Conservation (phyloP, 2,329 filamentous ascomycete genomes). For the Piedraia hortae region DNA sequence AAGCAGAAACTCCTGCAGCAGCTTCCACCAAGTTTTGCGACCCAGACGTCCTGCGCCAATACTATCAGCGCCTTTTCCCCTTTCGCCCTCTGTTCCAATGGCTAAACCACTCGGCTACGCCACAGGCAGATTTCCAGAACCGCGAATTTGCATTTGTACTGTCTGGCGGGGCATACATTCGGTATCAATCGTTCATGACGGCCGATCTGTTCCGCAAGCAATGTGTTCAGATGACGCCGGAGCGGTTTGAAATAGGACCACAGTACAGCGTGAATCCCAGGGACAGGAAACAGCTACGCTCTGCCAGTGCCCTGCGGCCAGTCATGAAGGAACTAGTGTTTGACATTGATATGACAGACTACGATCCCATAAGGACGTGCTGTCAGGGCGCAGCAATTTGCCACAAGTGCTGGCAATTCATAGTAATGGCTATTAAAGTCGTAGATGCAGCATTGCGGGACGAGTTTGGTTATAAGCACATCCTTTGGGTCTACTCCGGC, state of each 20-base stretch:
- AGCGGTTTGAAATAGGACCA: slow-evolving; percentile 95
- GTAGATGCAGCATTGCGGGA: slow-evolving; percentile 66
- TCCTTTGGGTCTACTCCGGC: slow-evolving; percentile 96
- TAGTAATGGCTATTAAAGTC: slow-evolving; percentile 92
- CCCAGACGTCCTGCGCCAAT: slow-evolving; percentile 65
- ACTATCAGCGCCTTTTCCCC: slow-evolving; percentile 87
- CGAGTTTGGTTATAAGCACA: slow-evolving; percentile 89
- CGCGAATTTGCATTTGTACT: slow-evolving; percentile 91
- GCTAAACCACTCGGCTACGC: slow-evolving; percentile 78
- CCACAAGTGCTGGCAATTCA: slow-evolving; percentile 82
- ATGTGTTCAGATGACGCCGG: slow-evolving; percentile 62
- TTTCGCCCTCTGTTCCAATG: slow-evolving; percentile 91
- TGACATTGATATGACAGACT: slow-evolving; percentile 98
- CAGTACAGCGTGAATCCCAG: slow-evolving; percentile 84
- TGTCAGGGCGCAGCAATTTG: slow-evolving; percentile 88
- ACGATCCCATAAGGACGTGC: slow-evolving; percentile 88
- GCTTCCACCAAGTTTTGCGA: slow-evolving; percentile 32
- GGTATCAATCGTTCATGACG: slow-evolving; percentile 58
- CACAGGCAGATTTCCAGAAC: slow-evolving; percentile 67
- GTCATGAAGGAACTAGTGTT: slow-evolving; percentile 87
- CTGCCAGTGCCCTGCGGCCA: slow-evolving; percentile 57
- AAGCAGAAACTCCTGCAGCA: no score
- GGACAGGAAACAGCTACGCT: slow-evolving; percentile 67
- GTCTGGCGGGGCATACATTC: slow-evolving; percentile 72
- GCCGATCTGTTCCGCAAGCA: slow-evolving; percentile 64